These are phyloP conservation scores for Salicornia ramosissima DNA, from an alignment of 148 eudicot genomes.

Conservation along the genomic window DNA sequence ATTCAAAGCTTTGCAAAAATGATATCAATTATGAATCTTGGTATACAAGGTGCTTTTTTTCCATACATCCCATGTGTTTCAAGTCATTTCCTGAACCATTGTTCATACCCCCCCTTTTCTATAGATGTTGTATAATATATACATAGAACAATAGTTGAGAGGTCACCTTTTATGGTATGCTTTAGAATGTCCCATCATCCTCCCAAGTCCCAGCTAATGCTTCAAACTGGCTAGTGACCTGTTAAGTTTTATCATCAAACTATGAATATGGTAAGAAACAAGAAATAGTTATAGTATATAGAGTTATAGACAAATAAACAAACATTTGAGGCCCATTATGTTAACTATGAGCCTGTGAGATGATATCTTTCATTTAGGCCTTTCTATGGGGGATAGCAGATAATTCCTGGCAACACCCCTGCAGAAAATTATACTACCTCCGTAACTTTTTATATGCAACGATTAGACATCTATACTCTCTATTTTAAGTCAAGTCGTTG, in stretches of 20 bases:
- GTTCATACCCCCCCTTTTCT: slow-evolving; percentile 29
- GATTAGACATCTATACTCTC: too few species aligned
- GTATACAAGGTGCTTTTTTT: slow-evolving; percentile 22
- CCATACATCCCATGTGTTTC: slow-evolving; percentile 32
- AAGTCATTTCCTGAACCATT: slow-evolving; percentile 28
- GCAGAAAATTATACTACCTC: too few species aligned
- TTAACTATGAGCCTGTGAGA: not conserved
- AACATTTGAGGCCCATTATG: slow-evolving; percentile 3
- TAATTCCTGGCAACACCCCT: not conserved
- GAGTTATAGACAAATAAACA: slow-evolving; percentile 17
- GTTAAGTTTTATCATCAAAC: slow-evolving; percentile 20
- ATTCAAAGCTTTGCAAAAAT: slow-evolving; percentile 25
- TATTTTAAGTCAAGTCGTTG: too few species aligned
- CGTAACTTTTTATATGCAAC: too few species aligned
- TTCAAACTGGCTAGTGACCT: slow-evolving; percentile 28
- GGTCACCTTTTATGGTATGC: slow-evolving; percentile 28
- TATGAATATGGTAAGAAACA: slow-evolving; percentile 19
- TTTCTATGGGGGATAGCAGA: slow-evolving; percentile 2
- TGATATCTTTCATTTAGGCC: slow-evolving; percentile 8
- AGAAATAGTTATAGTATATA: too few species aligned
- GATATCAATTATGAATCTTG: slow-evolving; percentile 26
- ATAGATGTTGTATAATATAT: slow-evolving; percentile 22
- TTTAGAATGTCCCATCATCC: slow-evolving; percentile 27
- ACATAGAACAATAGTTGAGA: slow-evolving; percentile 22
- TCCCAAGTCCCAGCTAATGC: slow-evolving; percentile 25